phyloP scores from a whole-genome alignment of 352 stramenopile genomes.

The Phytophthora pseudosyringae region DNA sequence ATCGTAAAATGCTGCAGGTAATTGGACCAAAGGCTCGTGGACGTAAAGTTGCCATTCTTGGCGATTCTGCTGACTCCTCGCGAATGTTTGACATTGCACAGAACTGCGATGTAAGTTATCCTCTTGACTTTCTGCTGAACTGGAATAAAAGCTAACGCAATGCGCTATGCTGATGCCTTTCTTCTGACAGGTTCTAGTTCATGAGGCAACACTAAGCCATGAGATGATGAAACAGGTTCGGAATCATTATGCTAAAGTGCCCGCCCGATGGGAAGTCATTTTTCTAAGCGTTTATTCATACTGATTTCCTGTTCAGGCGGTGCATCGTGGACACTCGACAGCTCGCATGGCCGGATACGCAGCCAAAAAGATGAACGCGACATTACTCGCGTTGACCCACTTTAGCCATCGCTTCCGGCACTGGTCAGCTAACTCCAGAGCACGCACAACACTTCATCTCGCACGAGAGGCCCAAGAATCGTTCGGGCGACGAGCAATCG shows the following conservation, averaged over 20 bases:
- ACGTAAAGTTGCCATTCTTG: slow-evolving; percentile 81
- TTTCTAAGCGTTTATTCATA: neutral
- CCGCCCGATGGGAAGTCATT: no score
- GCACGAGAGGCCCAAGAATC: slow-evolving; percentile 67
- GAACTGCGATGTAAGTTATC: slow-evolving; percentile 71
- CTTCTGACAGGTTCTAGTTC: slow-evolving; percentile 75
- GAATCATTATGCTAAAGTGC: neutral
- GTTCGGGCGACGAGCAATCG: slow-evolving; percentile 68
- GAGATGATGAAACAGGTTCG: slow-evolving; percentile 67
- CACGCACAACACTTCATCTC: slow-evolving; percentile 71
- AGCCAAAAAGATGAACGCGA: slow-evolving; percentile 78
- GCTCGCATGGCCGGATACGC: slow-evolving; percentile 79
- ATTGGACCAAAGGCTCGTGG: slow-evolving; percentile 62
- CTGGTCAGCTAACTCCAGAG: slow-evolving; percentile 48
- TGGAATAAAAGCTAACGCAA: slow-evolving; percentile 9
- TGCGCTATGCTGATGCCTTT: neutral
- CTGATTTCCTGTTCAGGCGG: slow-evolving; percentile 40
- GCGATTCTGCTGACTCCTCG: slow-evolving; percentile 78
- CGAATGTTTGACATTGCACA: slow-evolving; percentile 79
- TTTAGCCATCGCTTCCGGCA: slow-evolving; percentile 87
- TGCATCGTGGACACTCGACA: slow-evolving; percentile 81
- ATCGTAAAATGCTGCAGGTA: slow-evolving; percentile 42
- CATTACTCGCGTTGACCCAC: slow-evolving; percentile 81
- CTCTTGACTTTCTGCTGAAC: neutral
- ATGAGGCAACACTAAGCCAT: slow-evolving; percentile 85